These are phyloP conservation scores for Fusarium setosum DNA, from an alignment of 2,329 filamentous ascomycete genomes.

Conservation along the genomic window DNA sequence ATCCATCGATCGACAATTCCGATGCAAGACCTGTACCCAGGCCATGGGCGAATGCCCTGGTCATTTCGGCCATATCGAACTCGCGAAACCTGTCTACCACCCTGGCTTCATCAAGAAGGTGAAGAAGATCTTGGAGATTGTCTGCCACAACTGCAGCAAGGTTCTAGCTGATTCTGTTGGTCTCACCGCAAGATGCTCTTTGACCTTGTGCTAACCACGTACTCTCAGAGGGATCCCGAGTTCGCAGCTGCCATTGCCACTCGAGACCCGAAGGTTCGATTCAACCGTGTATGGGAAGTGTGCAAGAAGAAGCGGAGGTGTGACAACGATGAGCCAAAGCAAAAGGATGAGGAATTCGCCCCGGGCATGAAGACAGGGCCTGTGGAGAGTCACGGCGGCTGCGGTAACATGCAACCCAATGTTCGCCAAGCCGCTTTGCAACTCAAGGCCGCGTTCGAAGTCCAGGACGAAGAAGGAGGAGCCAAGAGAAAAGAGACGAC, in stretches of 20 bases:
- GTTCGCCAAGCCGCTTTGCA: constrained; percentile 90
- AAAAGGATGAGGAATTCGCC: constrained; percentile 76
- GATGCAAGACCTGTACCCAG: constrained; percentile 96
- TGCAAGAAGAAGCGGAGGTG: constrained; percentile 91
- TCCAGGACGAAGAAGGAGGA: constrained; percentile 76
- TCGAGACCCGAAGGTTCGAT: constrained; percentile 93
- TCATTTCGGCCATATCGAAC: constrained; percentile 98
- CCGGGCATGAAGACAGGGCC: constrained; percentile 65
- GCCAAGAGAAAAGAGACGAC: constrained; percentile 81
- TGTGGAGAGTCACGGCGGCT: constrained; percentile 80
- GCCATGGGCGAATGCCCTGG: constrained; percentile 96
- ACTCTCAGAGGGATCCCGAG: constrained; percentile 80
- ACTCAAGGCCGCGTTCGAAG: constrained; percentile 81
- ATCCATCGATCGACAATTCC: constrained; percentile 94
- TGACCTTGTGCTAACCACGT: constrained; percentile 69
- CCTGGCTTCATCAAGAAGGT: constrained; percentile 97
- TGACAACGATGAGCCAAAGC: constrained; percentile 80
- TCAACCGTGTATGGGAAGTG: constrained; percentile 90
- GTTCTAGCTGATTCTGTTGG: constrained; percentile 98
- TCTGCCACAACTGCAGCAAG: constrained; percentile 99
- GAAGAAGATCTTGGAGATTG: constrained; percentile 98
- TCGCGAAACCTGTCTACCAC: constrained; percentile 96
- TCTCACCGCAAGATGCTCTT: constrained; percentile 69
- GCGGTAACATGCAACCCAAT: constrained; percentile 89
- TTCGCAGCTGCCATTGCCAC: constrained; percentile 85